Percentiles rank a stretch among this genome's conserved stretches.
Conservation (phyloP, 2,329 filamentous ascomycete genomes). For the Rhynchosporium graminicola region DNA sequence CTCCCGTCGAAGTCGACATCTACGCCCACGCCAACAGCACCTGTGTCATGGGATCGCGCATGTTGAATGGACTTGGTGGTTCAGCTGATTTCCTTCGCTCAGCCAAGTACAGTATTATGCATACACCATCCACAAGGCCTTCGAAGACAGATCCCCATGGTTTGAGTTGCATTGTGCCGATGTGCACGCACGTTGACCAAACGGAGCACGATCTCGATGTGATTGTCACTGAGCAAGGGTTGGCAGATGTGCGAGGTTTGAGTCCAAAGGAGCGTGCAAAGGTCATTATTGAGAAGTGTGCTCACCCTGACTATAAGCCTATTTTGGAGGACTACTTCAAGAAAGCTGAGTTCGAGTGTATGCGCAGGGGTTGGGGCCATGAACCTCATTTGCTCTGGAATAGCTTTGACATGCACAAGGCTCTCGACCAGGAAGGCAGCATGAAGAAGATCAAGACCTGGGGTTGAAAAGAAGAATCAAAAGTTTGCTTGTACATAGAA, state of each 20-base stretch:
- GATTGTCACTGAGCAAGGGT: slow-evolving; percentile 73
- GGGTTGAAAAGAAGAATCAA: slow-evolving; percentile 28
- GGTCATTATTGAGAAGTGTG: slow-evolving; percentile 84
- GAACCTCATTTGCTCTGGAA: slow-evolving; percentile 88
- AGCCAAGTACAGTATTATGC: slow-evolving; percentile 89
- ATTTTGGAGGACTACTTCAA: slow-evolving; percentile 83
- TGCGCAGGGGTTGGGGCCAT: slow-evolving; percentile 85
- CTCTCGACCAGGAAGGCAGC: slow-evolving; percentile 77
- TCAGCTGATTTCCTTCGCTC: slow-evolving; percentile 79
- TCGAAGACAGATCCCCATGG: slow-evolving; percentile 81
- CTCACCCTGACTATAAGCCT: slow-evolving; percentile 81
- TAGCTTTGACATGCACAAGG: slow-evolving; percentile 86
- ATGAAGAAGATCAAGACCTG: slow-evolving; percentile 57
- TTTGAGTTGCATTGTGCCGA: slow-evolving; percentile 86
- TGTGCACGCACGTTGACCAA: slow-evolving; percentile 91
- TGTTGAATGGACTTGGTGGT: slow-evolving; percentile 83
- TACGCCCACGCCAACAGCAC: slow-evolving; percentile 93
- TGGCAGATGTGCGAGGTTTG: slow-evolving; percentile 82
- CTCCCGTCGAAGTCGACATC: slow-evolving; percentile 89
- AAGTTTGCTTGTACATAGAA: neutral
- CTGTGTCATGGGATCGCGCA: slow-evolving; percentile 83
- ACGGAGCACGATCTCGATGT: slow-evolving; percentile 91
- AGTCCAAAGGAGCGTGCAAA: slow-evolving; percentile 77
- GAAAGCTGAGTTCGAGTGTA: slow-evolving; percentile 81
- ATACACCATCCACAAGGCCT: slow-evolving; percentile 80